A percentile compares a stretch with the other conserved stretches of the same genome.
Evolutionary conservation across 176 grass and related monocot species (phyloP).

Genomic region (Chrysopogon serrulatus): DNA sequence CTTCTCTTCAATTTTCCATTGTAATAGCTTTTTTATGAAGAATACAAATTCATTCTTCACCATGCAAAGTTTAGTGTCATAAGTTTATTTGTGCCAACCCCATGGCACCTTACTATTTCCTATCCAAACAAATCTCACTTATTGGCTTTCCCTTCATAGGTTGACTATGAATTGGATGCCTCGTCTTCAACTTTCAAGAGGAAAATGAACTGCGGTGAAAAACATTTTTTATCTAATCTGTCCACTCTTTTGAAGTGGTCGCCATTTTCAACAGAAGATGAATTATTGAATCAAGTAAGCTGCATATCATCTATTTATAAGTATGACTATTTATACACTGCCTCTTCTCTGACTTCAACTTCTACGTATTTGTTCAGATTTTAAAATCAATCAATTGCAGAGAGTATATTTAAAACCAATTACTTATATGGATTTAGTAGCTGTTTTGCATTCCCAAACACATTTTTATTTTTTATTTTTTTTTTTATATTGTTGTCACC

Average conservation of each 20-base stretch:
- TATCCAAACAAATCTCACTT: background rate
- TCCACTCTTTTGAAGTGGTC: conserved; percentile 64
- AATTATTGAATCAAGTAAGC: conserved; percentile 61
- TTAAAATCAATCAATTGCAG: conserved; percentile 6
- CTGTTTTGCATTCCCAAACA: background rate
- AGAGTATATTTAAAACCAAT: background rate
- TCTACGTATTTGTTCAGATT: background rate
- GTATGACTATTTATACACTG: background rate
- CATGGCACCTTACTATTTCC: background rate
- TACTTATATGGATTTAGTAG: background rate
- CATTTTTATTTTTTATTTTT: background rate
- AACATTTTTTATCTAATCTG: conserved; percentile 62
- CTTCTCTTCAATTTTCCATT: background rate
- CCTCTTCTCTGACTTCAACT: background rate
- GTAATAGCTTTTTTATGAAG: conserved; percentile 1
- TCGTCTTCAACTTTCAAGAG: conserved; percentile 35
- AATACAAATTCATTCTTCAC: background rate
- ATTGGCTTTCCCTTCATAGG: conserved; percentile 39
- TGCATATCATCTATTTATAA: background rate
- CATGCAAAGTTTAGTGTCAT: background rate
- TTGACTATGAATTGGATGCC: conserved; percentile 69
- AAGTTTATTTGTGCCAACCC: conserved; percentile 5
- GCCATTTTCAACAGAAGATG: conserved; percentile 57
- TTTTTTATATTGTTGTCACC: background rate
- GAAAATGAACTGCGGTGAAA: conserved; percentile 32